phyloP scores from a whole-genome alignment of 2,329 filamentous ascomycete genomes.

The Metarhizium anisopliae region DNA sequence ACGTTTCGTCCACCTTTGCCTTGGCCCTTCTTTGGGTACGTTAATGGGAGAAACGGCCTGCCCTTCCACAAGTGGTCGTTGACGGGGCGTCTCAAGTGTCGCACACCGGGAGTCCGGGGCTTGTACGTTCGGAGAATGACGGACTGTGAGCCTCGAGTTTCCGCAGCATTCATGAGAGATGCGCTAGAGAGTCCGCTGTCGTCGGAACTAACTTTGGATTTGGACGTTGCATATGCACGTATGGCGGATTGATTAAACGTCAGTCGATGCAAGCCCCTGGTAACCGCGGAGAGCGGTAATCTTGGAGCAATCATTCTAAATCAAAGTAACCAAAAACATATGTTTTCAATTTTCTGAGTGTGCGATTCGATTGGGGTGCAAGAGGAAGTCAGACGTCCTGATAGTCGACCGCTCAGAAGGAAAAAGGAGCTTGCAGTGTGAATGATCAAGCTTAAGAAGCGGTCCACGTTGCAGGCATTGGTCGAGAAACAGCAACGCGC shows the following conservation, averaged over 20 bases:
- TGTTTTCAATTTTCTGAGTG: not conserved
- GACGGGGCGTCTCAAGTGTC: conserved; percentile 84
- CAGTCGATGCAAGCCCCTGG: conserved; percentile 20
- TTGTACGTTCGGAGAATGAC: conserved; percentile 74
- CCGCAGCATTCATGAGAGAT: conserved; percentile 9
- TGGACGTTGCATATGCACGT: conserved; percentile 23
- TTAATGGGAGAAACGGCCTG: conserved; percentile 70
- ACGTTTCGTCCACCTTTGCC: conserved; percentile 89
- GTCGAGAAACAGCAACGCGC: not conserved
- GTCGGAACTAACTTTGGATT: conserved; percentile 11
- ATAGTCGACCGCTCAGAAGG: not conserved
- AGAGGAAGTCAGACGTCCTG: not conserved
- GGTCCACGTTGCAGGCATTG: not conserved
- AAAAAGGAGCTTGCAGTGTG: not conserved
- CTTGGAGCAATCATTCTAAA: conserved; percentile 22
- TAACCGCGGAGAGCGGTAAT: conserved; percentile 18
- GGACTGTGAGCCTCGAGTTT: conserved; percentile 21
- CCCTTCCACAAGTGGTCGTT: conserved; percentile 98
- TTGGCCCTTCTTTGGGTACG: conserved; percentile 86
- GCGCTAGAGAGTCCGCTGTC: conserved; percentile 12
- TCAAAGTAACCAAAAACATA: not conserved
- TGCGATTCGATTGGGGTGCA: not conserved
- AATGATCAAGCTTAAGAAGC: not conserved
- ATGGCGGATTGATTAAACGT: conserved; percentile 16
- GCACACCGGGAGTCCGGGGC: conserved; percentile 82